Percentiles rank a stretch among this genome's conserved stretches.
Conservation (phyloP, 2,329 filamentous ascomycete genomes). For the Xylaria polymorpha region DNA sequence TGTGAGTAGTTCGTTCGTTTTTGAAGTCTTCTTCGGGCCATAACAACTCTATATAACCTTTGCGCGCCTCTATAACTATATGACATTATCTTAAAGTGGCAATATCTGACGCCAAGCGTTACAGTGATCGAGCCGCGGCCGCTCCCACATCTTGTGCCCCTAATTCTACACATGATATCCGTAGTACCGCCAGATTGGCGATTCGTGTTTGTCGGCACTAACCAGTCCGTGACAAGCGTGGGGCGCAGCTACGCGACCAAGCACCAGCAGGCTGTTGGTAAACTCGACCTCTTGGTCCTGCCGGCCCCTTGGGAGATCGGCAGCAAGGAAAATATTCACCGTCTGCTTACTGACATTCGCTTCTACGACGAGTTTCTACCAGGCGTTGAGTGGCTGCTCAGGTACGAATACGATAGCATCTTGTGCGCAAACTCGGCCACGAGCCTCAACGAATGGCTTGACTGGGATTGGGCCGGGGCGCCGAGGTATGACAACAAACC, state of each 20-base stretch:
- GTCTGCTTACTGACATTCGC: constrained; percentile 61
- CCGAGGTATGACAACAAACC: constrained; percentile 53
- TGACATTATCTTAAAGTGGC: not conserved
- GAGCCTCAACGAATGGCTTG: constrained; percentile 64
- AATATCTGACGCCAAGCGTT: not conserved
- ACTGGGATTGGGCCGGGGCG: constrained; percentile 66
- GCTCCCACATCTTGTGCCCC: constrained; percentile 61
- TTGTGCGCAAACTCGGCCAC: constrained; percentile 65
- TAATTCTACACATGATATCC: constrained; percentile 63
- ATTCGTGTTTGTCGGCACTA: constrained; percentile 64
- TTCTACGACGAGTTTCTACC: constrained; percentile 66
- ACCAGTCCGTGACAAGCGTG: constrained; percentile 59
- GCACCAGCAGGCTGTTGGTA: constrained; percentile 62
- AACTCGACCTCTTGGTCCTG: constrained; percentile 62
- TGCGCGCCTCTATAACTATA: not conserved
- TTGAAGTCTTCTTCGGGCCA: not conserved
- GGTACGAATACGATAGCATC: constrained; percentile 67
- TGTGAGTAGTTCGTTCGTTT: constrained; percentile 18
- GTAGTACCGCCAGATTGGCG: constrained; percentile 66
- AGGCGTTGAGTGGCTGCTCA: constrained; percentile 64
- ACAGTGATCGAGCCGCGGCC: constrained; percentile 61
- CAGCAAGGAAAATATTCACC: constrained; percentile 60
- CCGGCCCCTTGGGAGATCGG: constrained; percentile 61
- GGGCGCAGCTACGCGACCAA: constrained; percentile 59
- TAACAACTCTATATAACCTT: not conserved